Conservation (phyloP, 176 grass and related monocot genomes). For the Avena insularis region DNA sequence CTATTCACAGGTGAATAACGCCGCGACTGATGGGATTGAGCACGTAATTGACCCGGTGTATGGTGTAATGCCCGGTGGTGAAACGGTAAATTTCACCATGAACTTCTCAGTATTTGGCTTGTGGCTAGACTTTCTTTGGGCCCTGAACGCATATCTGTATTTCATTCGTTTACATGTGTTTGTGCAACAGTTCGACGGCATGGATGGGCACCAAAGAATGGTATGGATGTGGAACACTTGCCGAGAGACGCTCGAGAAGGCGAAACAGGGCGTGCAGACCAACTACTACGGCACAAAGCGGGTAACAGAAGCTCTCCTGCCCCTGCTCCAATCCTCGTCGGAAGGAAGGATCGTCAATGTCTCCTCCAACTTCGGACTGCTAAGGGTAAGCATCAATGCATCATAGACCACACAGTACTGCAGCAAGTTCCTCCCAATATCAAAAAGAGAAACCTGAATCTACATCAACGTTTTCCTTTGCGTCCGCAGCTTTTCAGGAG, state of each 20-base stretch:
- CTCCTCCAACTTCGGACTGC: conserved; percentile 48
- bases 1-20: conserved; percentile 48
- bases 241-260: conserved; percentile 39
- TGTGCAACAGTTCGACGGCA: conserved; percentile 21
- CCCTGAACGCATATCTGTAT: too few species aligned
- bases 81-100: conserved; percentile 5
- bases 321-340: conserved; percentile 52
- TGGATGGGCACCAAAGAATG: background rate
- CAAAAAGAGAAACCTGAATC: background rate
- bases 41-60: background rate
- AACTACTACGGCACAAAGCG: conserved; percentile 68
- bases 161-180: background rate
- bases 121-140: background rate
- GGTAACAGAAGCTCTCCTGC: conserved; percentile 52
- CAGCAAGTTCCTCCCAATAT: background rate
- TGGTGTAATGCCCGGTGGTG: background rate
- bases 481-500: conserved; percentile 28
- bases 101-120: background rate
- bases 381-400: conserved; percentile 34
- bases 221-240: conserved; percentile 7
- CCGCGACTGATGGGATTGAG: conserved; percentile 16
- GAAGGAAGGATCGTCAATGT: conserved; percentile 65
- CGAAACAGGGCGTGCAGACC: conserved; percentile 51
- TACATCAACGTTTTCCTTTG: background rate
- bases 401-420: background rate